These are phyloP conservation scores for Prunus persica DNA, from an alignment of 306 rosid genomes.

Conservation along the genomic window Prunus_persica_NCBIv2 NC_034010.1:6061501-6062000, in stretches of 20 bases:
- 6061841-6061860: not conserved
- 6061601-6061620: not conserved
- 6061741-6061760: not conserved
- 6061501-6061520: rapidly evolving
- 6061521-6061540: not conserved
- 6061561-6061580: rapidly evolving
- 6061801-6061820: too few species aligned
- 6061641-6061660: rapidly evolving
- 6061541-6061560: not conserved
- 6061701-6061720: not conserved
- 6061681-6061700: not conserved
- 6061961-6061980: not conserved
- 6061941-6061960: not conserved
- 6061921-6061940: not conserved
- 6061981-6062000: not conserved
- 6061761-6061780: not conserved
- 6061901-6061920: not conserved
- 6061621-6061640: not conserved
- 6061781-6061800: not conserved
- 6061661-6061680: not conserved
- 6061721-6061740: not conserved
- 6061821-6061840: not conserved
- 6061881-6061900: not conserved
- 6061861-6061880: not conserved
- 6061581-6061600: not conserved